phyloP scores from a whole-genome alignment of 371 early-diverging fungal genomes.

The Chytridiales sp. region DNA sequence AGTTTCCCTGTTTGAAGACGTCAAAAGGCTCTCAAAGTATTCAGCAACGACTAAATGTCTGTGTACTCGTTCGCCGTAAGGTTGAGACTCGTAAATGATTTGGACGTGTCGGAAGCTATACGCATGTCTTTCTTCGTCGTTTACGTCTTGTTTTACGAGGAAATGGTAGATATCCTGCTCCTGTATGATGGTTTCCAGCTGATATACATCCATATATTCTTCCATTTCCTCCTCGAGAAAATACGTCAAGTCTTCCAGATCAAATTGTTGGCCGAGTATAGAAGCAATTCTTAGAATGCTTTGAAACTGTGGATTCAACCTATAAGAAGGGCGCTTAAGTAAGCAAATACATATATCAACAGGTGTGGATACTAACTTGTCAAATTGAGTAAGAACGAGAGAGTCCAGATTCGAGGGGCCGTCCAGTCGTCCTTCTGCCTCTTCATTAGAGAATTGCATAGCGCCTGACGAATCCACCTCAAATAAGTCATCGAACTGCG shows the following conservation, averaged over 20 bases:
- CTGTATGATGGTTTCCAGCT: neutral
- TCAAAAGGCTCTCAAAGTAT: slow-evolving; percentile 2
- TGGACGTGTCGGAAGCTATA: slow-evolving; percentile 12
- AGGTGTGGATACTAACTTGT: slow-evolving; percentile 4
- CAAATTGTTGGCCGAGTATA: slow-evolving; percentile 11
- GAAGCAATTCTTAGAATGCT: neutral
- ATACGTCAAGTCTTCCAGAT: neutral
- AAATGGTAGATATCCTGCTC: neutral
- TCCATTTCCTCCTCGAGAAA: no score
- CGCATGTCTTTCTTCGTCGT: neutral
- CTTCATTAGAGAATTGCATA: neutral
- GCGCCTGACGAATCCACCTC: neutral
- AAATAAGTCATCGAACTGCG: neutral
- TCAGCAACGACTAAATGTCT: slow-evolving; percentile 4
- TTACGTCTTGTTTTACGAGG: neutral
- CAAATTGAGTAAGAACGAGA: slow-evolving; percentile 4
- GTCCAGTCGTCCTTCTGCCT: neutral
- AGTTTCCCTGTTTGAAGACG: neutral
- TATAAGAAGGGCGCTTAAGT: neutral
- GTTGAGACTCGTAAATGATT: slow-evolving; percentile 11
- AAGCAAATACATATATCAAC: no score
- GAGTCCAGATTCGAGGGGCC: neutral
- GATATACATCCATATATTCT: neutral
- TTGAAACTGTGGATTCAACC: neutral
- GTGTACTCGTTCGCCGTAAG: neutral